Conservation (phyloP, 192 early-diverging fungal species). For the Paraglomus occultum region DNA sequence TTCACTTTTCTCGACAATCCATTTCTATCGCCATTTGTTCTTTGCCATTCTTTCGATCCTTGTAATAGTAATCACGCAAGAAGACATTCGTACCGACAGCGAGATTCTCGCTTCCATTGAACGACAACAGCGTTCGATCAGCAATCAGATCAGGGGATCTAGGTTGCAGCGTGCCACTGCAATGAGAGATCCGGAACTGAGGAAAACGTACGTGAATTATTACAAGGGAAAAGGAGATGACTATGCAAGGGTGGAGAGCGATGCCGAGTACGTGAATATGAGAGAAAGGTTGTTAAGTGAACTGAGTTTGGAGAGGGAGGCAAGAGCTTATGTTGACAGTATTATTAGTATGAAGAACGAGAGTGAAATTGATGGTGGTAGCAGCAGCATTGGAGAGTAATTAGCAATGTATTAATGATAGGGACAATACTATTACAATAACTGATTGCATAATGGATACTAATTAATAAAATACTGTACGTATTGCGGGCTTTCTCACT, state of each 20-base stretch:
- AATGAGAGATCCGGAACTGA: constrained; percentile 15
- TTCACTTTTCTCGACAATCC: neutral
- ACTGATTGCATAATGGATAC: no score
- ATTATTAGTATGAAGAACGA: constrained; percentile 8
- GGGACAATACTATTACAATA: no score
- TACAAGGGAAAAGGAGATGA: constrained; percentile 12
- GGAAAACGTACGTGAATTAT: constrained; percentile 12
- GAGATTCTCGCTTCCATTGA: constrained; percentile 11
- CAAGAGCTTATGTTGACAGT: constrained; percentile 14
- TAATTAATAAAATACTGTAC: no score
- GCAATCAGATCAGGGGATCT: neutral
- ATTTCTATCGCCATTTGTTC: constrained; percentile 21
- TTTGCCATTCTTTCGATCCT: neutral
- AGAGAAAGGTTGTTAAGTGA: neutral
- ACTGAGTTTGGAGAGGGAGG: constrained; percentile 21
- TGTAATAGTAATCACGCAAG: constrained; percentile 4
- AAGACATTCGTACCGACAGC: neutral
- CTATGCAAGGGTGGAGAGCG: neutral
- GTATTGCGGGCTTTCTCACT: no score
- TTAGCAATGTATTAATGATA: no score
- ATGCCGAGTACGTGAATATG: constrained; percentile 12
- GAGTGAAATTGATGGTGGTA: neutral
- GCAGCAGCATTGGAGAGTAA: no score
- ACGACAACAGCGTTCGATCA: neutral
- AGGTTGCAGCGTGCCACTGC: constrained; percentile 12